phyloP scores from a whole-genome alignment of 2,329 filamentous ascomycete genomes.

The Aureobasidium sp. region DNA sequence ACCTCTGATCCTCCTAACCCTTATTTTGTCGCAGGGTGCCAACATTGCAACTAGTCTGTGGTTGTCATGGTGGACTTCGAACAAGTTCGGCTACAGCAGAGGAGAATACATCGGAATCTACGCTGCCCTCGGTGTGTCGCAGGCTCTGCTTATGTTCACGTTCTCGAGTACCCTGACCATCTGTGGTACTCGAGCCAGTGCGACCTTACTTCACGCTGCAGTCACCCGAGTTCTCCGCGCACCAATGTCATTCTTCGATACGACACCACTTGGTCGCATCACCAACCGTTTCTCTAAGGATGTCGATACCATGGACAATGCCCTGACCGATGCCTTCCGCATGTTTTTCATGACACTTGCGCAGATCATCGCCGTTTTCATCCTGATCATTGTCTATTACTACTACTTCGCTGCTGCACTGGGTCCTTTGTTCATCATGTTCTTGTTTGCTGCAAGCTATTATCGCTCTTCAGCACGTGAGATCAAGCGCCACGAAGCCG shows the following conservation, averaged over 20 bases:
- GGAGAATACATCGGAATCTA: constrained; percentile 66
- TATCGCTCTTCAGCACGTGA: constrained; percentile 88
- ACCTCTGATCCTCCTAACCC: constrained; percentile 54
- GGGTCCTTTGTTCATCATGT: constrained; percentile 64
- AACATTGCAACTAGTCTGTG: constrained; percentile 87
- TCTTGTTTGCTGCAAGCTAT: constrained; percentile 76
- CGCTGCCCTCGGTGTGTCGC: constrained; percentile 62
- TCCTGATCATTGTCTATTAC: constrained; percentile 90
- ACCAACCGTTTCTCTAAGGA: constrained; percentile 95
- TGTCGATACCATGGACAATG: constrained; percentile 95
- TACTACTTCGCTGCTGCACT: constrained; percentile 74
- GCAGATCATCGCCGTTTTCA: constrained; percentile 77
- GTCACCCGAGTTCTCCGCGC: constrained; percentile 66
- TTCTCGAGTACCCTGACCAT: constrained; percentile 76
- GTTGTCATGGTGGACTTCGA: constrained; percentile 88
- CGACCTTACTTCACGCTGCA: constrained; percentile 71
- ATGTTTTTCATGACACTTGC: constrained; percentile 86
- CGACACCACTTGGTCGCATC: constrained; percentile 87
- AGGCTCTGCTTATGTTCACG: constrained; percentile 68
- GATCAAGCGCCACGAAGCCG: constrained; percentile 87
- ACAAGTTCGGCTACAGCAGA: constrained; percentile 61
- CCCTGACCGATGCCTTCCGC: constrained; percentile 76
- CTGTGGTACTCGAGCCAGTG: constrained; percentile 74
- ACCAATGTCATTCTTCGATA: constrained; percentile 90
- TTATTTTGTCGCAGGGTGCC: constrained; percentile 68